Evolutionary conservation across 768 basidiomycete species (phyloP).

Genomic region (Clathrus columnatus): DNA sequence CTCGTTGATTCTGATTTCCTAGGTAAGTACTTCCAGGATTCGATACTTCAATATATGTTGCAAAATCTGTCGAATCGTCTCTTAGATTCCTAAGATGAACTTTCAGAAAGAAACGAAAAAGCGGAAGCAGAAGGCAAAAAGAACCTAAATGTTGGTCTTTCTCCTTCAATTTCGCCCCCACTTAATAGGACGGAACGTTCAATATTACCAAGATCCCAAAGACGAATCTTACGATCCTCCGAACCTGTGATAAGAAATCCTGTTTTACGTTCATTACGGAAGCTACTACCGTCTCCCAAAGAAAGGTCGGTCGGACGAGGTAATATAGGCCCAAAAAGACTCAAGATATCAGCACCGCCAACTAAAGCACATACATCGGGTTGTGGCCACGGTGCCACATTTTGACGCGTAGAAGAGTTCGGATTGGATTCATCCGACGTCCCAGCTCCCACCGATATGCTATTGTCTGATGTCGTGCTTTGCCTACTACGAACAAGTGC

Average conservation of each 20-base stretch:
- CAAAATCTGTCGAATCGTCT: constrained; percentile 31
- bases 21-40: constrained; percentile 37
- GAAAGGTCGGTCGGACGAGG: constrained; percentile 42
- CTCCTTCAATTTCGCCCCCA: constrained; percentile 65
- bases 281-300: constrained; percentile 20
- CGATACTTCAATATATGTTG: constrained; percentile 49
- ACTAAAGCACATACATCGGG: constrained; percentile 64
- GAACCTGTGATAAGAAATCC: constrained; percentile 86
- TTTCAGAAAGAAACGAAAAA: neutral
- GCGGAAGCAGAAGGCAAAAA: constrained; percentile 14
- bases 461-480: constrained; percentile 16
- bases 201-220: constrained; percentile 76
- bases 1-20: constrained; percentile 49
- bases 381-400: constrained; percentile 36
- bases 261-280: constrained; percentile 25
- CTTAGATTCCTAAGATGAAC: constrained; percentile 22
- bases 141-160: constrained; percentile 72
- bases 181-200: constrained; percentile 74
- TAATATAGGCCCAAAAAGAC: constrained; percentile 40
- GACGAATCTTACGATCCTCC: constrained; percentile 76
- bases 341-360: constrained; percentile 71
- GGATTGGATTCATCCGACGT: constrained; percentile 26
- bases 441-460: constrained; percentile 20
- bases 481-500: constrained; percentile 52
- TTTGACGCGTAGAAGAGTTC: constrained; percentile 25